phyloP scores from a whole-genome alignment of 768 basidiomycete genomes.

The Agrocybe praecox region DNA sequence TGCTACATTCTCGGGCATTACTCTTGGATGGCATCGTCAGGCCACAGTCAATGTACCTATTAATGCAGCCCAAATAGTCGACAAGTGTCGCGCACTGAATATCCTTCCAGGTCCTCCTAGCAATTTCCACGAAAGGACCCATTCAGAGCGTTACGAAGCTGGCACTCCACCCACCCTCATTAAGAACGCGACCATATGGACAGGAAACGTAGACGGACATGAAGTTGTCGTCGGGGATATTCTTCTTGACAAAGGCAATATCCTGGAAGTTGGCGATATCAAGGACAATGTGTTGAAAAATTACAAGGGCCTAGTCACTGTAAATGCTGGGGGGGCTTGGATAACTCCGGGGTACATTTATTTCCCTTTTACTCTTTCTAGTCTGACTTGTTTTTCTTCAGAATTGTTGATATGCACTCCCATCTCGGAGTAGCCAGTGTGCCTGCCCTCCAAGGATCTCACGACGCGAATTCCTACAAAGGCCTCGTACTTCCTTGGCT shows the following conservation, averaged over 20 bases:
- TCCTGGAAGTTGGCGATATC: conserved; percentile 52
- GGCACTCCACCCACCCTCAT: conserved; percentile 69
- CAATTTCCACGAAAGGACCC: conserved; percentile 37
- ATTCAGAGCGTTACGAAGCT: conserved; percentile 63
- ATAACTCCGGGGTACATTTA: conserved; percentile 62
- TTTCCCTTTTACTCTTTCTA: not conserved
- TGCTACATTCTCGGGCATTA: conserved; percentile 24
- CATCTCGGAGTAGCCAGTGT: conserved; percentile 46
- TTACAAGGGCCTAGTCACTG: conserved; percentile 32
- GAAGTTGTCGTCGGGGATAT: conserved; percentile 63
- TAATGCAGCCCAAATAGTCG: conserved; percentile 44
- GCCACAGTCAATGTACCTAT: conserved; percentile 30
- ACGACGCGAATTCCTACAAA: conserved; percentile 57
- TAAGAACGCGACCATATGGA: conserved; percentile 72
- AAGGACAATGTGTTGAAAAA: conserved; percentile 19
- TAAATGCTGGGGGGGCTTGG: conserved; percentile 69
- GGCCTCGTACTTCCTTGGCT: conserved; percentile 56
- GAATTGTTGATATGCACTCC: conserved; percentile 51
- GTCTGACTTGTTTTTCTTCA: conserved; percentile 8
- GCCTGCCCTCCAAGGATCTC: conserved; percentile 31
- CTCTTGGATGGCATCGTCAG: conserved; percentile 20
- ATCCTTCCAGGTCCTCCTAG: conserved; percentile 47
- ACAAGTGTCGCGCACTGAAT: conserved; percentile 52
- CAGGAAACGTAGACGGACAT: conserved; percentile 52
- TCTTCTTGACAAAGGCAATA: conserved; percentile 59